These are phyloP conservation scores for Phalaenopsis aphrodite DNA, from an alignment of 106 monocot species.

Conservation along the genomic window DNA sequence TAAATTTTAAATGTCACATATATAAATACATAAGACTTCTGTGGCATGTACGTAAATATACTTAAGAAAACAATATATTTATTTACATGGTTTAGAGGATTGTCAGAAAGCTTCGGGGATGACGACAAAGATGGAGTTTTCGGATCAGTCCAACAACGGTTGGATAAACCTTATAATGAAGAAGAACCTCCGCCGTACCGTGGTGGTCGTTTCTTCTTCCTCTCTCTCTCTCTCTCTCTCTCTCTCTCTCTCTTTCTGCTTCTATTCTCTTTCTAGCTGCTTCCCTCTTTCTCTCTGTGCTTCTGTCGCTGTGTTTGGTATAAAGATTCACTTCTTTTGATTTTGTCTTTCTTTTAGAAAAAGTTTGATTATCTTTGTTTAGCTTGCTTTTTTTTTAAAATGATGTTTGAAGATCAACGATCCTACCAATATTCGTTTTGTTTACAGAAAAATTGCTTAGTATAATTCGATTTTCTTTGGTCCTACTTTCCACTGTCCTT, in stretches of 20 bases:
- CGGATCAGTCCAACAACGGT: too few species aligned
- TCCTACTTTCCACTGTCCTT: too few species aligned
- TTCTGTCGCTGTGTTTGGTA: background rate
- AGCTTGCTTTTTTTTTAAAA: background rate
- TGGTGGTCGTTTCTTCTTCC: background rate
- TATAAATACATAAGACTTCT: too few species aligned
- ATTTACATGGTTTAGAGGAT: too few species aligned
- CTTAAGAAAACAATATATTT: too few species aligned
- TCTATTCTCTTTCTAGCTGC: background rate
- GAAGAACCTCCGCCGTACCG: too few species aligned
- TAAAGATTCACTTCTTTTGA: background rate
- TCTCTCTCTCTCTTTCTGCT: background rate
- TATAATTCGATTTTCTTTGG: background rate
- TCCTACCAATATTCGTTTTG: background rate
- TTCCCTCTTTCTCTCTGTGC: background rate
- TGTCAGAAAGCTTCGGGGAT: too few species aligned
- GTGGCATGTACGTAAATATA: too few species aligned
- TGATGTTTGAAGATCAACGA: background rate
- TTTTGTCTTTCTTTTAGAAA: background rate
- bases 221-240: background rate
- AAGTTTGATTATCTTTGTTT: too few species aligned
- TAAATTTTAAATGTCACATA: too few species aligned
- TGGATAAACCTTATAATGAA: too few species aligned
- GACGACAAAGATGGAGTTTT: too few species aligned
- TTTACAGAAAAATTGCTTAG: background rate